Evolutionary conservation across 768 basidiomycete genomes (phyloP).

Genomic region (Trametes punicea): DNA sequence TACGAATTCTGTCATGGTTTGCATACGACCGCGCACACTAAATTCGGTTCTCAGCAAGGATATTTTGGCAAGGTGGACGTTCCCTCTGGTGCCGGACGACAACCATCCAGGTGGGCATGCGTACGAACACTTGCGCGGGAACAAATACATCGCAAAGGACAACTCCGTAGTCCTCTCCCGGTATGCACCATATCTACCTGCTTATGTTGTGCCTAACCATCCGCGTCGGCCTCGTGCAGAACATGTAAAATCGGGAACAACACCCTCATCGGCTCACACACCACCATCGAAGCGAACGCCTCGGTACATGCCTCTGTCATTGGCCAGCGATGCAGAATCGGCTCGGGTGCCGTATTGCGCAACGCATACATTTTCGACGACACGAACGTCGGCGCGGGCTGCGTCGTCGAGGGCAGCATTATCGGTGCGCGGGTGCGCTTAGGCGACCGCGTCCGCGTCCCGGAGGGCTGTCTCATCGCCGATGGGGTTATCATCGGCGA

Average conservation of each 20-base stretch:
- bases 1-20: constrained; percentile 27
- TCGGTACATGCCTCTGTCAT: constrained; percentile 72
- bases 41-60: constrained; percentile 65
- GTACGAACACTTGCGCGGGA: constrained; percentile 86
- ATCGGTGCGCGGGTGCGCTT: constrained; percentile 76
- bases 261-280: constrained; percentile 80
- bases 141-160: constrained; percentile 84
- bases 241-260: constrained; percentile 81
- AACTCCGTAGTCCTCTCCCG: constrained; percentile 79
- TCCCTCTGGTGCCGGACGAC: constrained; percentile 93
- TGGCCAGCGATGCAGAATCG: constrained; percentile 72
- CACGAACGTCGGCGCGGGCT: constrained; percentile 65
- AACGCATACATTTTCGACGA: constrained; percentile 85
- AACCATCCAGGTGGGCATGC: constrained; percentile 78
- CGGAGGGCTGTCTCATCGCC: constrained; percentile 75
- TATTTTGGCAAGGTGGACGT: constrained; percentile 90
- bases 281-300: constrained; percentile 63
- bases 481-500: constrained; percentile 80
- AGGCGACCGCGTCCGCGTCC: constrained; percentile 62
- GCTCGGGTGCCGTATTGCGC: constrained; percentile 61
- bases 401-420: constrained; percentile 74
- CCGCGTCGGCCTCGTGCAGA: constrained; percentile 28
- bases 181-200: constrained; percentile 38
- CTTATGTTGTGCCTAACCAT: no score
- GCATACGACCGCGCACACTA: not conserved